Base-by-base conservation (phyloP, 306 rosid genomes). In the Acmispon strigosus region DNA sequence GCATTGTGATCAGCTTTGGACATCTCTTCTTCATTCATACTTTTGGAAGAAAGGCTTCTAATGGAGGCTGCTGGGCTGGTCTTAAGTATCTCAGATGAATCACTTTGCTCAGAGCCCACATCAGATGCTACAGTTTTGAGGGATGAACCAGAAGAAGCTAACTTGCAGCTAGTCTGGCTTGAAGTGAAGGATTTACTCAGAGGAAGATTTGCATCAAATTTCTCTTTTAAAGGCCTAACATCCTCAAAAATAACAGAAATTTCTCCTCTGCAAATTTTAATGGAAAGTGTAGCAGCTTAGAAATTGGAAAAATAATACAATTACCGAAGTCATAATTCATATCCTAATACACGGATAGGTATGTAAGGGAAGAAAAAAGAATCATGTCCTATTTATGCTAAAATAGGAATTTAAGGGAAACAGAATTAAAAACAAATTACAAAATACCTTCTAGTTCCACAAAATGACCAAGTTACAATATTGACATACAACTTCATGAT, bases 161-260 rank as follows among this genome's bases (percentile, higher is more conserved):
- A 72, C 68, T 82, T 79, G 80, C 97, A 91, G 67, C 79, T 95
- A 4, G 99, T 95, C 85, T 94, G 97, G 77, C 85, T 75, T 17
- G 99, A 86, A 15, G 96, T 86, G 80, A 91, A 76, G 4, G 97
- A 95, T 80, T 86, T 75, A 83, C 90, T 91, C 78, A 95, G 72
- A 32, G 99, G 99, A 72, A 91, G 80, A 47, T 83, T 80, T 29
- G 87, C 86, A 80, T 95, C 99, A 78, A 91, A 95, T 78, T 87
- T 95, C 57, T 85, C 96, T 69, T 91, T 95, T 67, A 95, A 84
- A 71, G 78, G 86, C 70, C 76, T 73, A 52, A 90, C 85, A 57
- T 92, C 96, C 79, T 88, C 81, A 69, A 96, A 88, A 51, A 88
- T 88, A 29, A 92, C 98, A 43, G 92, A 88, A 42, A 90, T 86